These are phyloP conservation scores for Dacryopinax spathularia DNA, from an alignment of 768 basidiomycete genomes.

Conservation along the genomic window DNA sequence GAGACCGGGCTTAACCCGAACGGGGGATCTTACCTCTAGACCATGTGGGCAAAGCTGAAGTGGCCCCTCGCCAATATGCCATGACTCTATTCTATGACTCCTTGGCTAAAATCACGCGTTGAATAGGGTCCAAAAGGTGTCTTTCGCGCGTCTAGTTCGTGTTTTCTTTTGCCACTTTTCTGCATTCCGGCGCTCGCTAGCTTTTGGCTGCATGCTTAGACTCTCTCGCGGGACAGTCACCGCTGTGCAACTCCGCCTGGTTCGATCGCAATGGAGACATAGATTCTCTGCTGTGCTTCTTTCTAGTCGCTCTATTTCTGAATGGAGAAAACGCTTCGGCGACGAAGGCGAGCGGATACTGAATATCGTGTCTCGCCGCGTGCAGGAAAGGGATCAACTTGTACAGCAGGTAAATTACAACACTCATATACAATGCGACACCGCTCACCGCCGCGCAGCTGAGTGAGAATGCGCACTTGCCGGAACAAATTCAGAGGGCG, in stretches of 20 bases:
- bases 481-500: constrained; percentile 43
- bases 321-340: not conserved
- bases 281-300: not conserved
- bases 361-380: not conserved
- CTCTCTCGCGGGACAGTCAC: too few species aligned
- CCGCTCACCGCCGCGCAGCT: not conserved
- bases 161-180: too few species aligned
- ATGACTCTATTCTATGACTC: too few species aligned
- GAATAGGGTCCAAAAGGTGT: too few species aligned
- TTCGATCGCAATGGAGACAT: not conserved
- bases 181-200: too few species aligned
- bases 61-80: too few species aligned
- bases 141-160: too few species aligned
- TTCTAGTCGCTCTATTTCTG: not conserved
- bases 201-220: too few species aligned
- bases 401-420: not conserved
- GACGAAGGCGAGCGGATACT: not conserved
- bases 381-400: not conserved
- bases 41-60: too few species aligned
- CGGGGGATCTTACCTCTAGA: too few species aligned
- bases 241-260: not conserved
- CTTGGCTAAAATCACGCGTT: too few species aligned
- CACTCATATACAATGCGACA: not conserved
- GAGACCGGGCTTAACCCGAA: too few species aligned
- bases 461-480: constrained; percentile 8